These are phyloP conservation scores for Ustilago bromivora DNA, from an alignment of 1,284 basidiomycete genomes.

Conservation along the genomic window DNA sequence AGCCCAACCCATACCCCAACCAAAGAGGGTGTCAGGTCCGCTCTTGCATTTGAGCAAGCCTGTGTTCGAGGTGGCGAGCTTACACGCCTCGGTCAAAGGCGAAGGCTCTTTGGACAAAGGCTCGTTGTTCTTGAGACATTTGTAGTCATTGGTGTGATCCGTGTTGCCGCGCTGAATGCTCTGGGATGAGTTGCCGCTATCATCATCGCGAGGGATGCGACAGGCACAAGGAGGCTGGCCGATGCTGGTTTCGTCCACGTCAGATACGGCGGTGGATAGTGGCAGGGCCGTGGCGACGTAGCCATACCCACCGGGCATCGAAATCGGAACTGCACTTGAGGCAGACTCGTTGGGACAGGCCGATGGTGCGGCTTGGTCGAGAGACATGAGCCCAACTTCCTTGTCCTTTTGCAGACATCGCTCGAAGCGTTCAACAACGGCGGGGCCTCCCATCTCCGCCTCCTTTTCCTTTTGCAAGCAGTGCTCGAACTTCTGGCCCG, in stretches of 20 bases:
- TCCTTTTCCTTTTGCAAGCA: slow-evolving; percentile 34
- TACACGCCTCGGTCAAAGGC: slow-evolving; percentile 38
- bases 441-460: slow-evolving; percentile 20
- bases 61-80: slow-evolving; percentile 40
- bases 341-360: slow-evolving; percentile 12
- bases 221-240: slow-evolving; percentile 39
- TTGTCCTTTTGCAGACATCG: slow-evolving; percentile 32
- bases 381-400: slow-evolving; percentile 25
- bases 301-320: slow-evolving; percentile 2
- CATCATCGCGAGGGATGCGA: slow-evolving; percentile 18
- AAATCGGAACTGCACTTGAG: slow-evolving; percentile 10
- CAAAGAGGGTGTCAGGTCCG: slow-evolving; percentile 63
- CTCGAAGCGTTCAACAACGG: slow-evolving; percentile 40
- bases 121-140: slow-evolving; percentile 36
- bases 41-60: slow-evolving; percentile 55
- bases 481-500: slow-evolving; percentile 34
- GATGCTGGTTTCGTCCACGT: slow-evolving; percentile 12
- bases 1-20: slow-evolving; percentile 68
- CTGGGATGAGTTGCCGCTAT: slow-evolving; percentile 11
- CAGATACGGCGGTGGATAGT: slow-evolving; percentile 12
- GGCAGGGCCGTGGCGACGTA: slow-evolving; percentile 34
- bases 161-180: slow-evolving; percentile 5
- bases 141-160: slow-evolving; percentile 15
- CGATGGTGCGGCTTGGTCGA: slow-evolving; percentile 10
- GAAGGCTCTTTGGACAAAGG: slow-evolving; percentile 35